Evolutionary conservation across 176 grass and related monocot species (phyloP).

Genomic region (Melocanna baccifera): DNA sequence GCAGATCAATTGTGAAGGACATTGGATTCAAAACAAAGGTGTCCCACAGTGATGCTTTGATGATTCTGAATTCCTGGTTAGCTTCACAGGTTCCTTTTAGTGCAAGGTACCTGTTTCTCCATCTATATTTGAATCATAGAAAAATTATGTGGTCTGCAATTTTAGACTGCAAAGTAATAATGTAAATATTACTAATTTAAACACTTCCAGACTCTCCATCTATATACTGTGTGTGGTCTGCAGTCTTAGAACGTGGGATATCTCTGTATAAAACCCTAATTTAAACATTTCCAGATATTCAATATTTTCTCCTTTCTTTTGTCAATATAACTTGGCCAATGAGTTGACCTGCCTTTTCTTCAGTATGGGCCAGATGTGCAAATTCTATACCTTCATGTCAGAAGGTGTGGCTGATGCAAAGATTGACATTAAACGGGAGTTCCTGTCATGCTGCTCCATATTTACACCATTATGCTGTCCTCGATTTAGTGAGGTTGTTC

Average conservation of each 20-base stretch:
- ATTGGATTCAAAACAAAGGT: constrained; percentile 86
- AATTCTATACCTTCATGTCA: constrained; percentile 74
- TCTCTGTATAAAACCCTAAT: neutral
- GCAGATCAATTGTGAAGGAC: constrained; percentile 69
- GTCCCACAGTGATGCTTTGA: constrained; percentile 57
- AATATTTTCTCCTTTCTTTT: neutral
- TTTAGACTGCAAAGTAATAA: neutral
- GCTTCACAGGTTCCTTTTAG: constrained; percentile 58
- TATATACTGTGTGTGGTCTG: neutral
- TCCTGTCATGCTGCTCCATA: constrained; percentile 59
- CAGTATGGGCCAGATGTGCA: constrained; percentile 85
- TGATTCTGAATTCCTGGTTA: constrained; percentile 69
- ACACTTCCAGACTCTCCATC: neutral
- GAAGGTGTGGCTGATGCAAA: constrained; percentile 55
- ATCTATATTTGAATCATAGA: neutral
- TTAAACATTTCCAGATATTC: neutral
- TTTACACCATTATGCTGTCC: constrained; percentile 57
- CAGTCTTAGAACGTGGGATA: neutral
- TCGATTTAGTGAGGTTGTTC: constrained; percentile 38
- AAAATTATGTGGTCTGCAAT: neutral
- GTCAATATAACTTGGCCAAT: constrained; percentile 35
- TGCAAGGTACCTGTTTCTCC: constrained; percentile 54
- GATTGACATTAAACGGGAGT: constrained; percentile 64
- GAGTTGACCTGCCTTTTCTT: constrained; percentile 35
- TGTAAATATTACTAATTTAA: constrained; percentile 3